Evolutionary conservation across 2,329 filamentous ascomycete species (phyloP).

Genomic region (Sarocladium brachiariae): DNA sequence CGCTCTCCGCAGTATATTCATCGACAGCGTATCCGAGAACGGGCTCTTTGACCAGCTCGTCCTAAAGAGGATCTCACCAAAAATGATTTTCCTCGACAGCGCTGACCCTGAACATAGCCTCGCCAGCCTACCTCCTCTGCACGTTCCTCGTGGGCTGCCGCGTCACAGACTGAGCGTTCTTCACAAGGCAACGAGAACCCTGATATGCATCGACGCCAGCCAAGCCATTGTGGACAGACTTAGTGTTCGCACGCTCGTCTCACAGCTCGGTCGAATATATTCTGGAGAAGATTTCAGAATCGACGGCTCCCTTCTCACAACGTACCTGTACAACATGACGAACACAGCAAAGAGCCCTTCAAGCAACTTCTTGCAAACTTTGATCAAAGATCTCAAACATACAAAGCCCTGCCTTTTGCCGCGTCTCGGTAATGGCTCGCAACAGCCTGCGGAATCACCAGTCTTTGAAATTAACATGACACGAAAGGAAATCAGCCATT

Average conservation of each 20-base stretch:
- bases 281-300: slow-evolving; percentile 13
- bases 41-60: slow-evolving; percentile 45
- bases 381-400: slow-evolving; percentile 12
- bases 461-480: slow-evolving; percentile 35
- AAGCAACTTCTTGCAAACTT: neutral
- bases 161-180: slow-evolving; percentile 46
- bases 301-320: slow-evolving; percentile 34
- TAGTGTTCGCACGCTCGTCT: slow-evolving; percentile 16
- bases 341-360: no score
- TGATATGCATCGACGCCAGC: slow-evolving; percentile 44
- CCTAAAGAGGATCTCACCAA: slow-evolving; percentile 38
- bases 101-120: slow-evolving; percentile 29
- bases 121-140: slow-evolving; percentile 34
- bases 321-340: slow-evolving; percentile 19
- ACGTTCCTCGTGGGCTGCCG: slow-evolving; percentile 30
- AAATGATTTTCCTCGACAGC: slow-evolving; percentile 47
- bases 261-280: neutral
- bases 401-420: slow-evolving; percentile 41
- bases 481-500: slow-evolving; percentile 34
- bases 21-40: slow-evolving; percentile 40
- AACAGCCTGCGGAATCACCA: slow-evolving; percentile 17
- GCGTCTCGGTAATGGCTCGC: neutral
- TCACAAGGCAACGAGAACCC: slow-evolving; percentile 33
- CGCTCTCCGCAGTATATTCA: slow-evolving; percentile 43
- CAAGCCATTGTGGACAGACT: slow-evolving; percentile 40